Base-by-base conservation (phyloP, 2,329 filamentous ascomycete genomes). In the Boeremia exigua region DNA sequence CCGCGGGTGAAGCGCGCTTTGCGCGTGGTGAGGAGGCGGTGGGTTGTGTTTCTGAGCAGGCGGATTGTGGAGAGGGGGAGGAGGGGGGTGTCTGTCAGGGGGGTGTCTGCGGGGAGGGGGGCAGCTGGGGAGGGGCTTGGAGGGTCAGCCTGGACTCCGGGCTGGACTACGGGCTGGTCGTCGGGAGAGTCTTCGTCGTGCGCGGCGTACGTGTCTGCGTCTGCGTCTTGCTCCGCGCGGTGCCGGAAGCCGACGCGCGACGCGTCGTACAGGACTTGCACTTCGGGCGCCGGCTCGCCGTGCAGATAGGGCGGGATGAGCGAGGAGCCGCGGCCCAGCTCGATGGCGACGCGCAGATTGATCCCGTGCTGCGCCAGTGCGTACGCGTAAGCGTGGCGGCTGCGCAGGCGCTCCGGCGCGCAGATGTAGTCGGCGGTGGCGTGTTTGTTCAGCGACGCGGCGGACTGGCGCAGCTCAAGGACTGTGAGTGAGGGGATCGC, bases 161-260 rank as follows among this genome's bases (percentile, higher is more conserved):
- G 2, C 19, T 23, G 19, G 19, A 23, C 19, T 23, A 3, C 19
- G 5, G 19, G 3, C 3, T 23, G 19, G 19, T 5, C 19, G 19
- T 23, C 19, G 19, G 19, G 3, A 3, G 2, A 5, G 5, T 23
- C 19, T 23, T 23, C 19, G 5, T 23, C 19, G 19, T 3, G 19
- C 19, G 3, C 19, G 2, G 19, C 19, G 19, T 23, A 23, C 19
- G 3, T 5, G 5, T 23, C 19, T 23, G 19, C 19, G 5, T 23
- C 19, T 23, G 19, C 19, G 19, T 23, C 19, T 5, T 23, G 19
- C 19, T 23, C 19, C 19, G 19, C 19, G 19, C 19, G 19, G 19
- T 23, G 19, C 19, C 19, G 19, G 34, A 75, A 75, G 4, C 72
- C 71, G 0, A 69, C 46, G 3, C 91, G 90, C 76, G 56, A 48